These are phyloP conservation scores for Sporisorium iseilematis-ciliati DNA, from an alignment of 1,284 basidiomycete genomes.

Conservation along the genomic window DNA sequence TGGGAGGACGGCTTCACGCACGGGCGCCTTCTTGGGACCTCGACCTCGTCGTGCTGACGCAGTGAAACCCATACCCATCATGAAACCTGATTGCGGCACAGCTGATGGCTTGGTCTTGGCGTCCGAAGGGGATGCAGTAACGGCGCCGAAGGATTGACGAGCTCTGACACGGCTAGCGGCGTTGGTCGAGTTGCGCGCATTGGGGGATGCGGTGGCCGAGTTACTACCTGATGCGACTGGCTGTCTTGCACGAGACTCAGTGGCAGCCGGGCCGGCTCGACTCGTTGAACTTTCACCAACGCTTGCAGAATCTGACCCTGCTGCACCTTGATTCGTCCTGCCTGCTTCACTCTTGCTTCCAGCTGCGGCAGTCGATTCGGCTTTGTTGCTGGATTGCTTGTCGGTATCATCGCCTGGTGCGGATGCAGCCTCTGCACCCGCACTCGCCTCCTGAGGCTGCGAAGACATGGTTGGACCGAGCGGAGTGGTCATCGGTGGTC, in stretches of 20 bases:
- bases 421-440: not conserved
- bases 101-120: constrained; percentile 53
- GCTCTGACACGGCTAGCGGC: constrained; percentile 16
- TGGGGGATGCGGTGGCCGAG: constrained; percentile 19
- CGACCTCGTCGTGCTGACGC: constrained; percentile 35
- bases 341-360: not conserved
- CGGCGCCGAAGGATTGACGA: constrained; percentile 31
- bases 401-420: not conserved
- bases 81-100: constrained; percentile 64
- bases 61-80: constrained; percentile 66
- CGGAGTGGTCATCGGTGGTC: constrained; percentile 55
- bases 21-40: constrained; percentile 57
- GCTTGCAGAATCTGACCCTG: constrained; percentile 1
- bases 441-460: constrained; percentile 6
- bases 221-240: constrained; percentile 3
- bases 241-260: constrained; percentile 1
- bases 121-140: constrained; percentile 33
- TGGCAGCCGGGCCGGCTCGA: constrained; percentile 2
- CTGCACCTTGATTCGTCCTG: not conserved
- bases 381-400: not conserved
- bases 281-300: not conserved
- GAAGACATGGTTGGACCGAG: constrained; percentile 20
- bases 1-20: constrained; percentile 63
- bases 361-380: not conserved
- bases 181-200: constrained; percentile 13